Percentiles rank a stretch among this genome's conserved stretches.
Conservation (phyloP, 164 flowering plant genomes). For the Vitis labrusca region DNA sequence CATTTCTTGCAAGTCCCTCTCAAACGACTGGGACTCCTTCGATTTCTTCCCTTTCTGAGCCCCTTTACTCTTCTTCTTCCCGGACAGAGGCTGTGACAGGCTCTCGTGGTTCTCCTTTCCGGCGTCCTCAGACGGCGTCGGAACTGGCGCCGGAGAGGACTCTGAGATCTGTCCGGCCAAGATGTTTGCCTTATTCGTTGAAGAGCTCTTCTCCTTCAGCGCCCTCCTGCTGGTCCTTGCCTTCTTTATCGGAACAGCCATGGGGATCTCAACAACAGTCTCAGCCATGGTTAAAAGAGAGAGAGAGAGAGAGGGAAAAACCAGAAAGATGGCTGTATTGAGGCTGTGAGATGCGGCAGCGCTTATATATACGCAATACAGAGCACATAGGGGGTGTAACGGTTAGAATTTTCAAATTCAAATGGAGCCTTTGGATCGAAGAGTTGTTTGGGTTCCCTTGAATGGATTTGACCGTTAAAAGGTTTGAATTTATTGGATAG, state of each 20-base stretch:
- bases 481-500: no score
- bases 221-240: conserved; percentile 46
- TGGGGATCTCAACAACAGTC: no score
- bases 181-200: conserved; percentile 52
- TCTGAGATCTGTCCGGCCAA: conserved; percentile 36
- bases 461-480: conserved; percentile 11
- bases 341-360: not conserved
- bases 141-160: conserved; percentile 26
- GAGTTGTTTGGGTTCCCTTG: not conserved
- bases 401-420: conserved; percentile 47
- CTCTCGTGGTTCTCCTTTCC: conserved; percentile 55
- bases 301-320: no score
- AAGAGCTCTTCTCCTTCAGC: conserved; percentile 52
- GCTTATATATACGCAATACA: no score
- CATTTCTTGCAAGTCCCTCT: conserved; percentile 71
- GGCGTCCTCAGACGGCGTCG: conserved; percentile 10
- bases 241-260: no score
- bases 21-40: conserved; percentile 39
- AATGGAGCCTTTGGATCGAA: conserved; percentile 14
- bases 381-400: conserved; percentile 19
- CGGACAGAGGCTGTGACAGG: conserved; percentile 39
- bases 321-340: not conserved
- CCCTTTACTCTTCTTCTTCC: conserved; percentile 22
- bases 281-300: no score
- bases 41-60: conserved; percentile 3